phyloP scores from a whole-genome alignment of 768 basidiomycete genomes.

The Thelephora ganbajun region DNA sequence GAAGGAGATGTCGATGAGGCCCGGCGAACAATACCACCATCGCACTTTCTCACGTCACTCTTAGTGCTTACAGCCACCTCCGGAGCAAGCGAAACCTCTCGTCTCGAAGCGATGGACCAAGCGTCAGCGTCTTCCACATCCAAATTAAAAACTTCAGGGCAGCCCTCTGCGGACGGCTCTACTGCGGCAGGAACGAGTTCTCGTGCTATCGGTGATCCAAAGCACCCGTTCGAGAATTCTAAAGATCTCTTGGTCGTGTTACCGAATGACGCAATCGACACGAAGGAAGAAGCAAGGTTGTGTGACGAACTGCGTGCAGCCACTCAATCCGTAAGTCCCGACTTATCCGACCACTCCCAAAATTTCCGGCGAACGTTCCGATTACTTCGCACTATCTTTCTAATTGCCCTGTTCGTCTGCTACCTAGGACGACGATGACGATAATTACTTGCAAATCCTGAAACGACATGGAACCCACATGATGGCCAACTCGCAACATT shows the following conservation, averaged over 20 bases:
- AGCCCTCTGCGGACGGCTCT: too few species aligned
- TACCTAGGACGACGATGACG: background rate
- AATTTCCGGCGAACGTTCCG: constrained; percentile 2
- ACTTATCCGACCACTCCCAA: constrained; percentile 4
- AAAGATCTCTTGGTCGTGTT: constrained; percentile 39
- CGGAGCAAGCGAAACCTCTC: too few species aligned
- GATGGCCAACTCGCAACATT: background rate
- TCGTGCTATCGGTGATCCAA: too few species aligned
- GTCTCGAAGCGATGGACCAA: too few species aligned
- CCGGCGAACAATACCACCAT: too few species aligned
- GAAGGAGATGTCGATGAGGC: too few species aligned
- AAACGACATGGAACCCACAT: background rate
- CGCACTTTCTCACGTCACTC: too few species aligned
- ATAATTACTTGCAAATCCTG: background rate
- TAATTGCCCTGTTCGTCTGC: background rate
- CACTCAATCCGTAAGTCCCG: constrained; percentile 13
- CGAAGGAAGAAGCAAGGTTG: constrained; percentile 53
- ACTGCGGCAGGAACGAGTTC: too few species aligned
- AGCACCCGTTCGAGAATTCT: constrained; percentile 32
- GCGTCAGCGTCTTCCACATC: too few species aligned
- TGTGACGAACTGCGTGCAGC: constrained; percentile 50
- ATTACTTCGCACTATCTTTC: background rate
- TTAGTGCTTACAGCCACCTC: too few species aligned
- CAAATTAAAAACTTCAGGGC: too few species aligned
- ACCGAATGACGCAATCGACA: constrained; percentile 37